phyloP scores from a whole-genome alignment of 75 land plant species.

The Picea glauca region DNA sequence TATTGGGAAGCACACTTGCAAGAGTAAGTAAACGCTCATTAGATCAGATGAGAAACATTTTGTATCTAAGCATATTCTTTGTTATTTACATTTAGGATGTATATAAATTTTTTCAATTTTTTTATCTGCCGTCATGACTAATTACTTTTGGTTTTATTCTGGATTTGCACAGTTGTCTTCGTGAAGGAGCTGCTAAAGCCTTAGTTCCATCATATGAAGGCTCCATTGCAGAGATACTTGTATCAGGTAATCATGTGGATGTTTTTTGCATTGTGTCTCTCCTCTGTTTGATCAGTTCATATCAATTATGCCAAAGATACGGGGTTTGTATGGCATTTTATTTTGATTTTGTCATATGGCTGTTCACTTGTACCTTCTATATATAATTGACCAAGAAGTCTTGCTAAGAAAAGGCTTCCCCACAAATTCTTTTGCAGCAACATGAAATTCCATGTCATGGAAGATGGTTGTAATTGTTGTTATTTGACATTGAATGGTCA shows the following conservation, averaged over 20 bases:
- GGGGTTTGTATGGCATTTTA: no score
- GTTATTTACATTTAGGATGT: not conserved
- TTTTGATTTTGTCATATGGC: no score
- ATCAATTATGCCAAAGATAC: no score
- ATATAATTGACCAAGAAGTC: no score
- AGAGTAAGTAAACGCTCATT: conserved; percentile 2
- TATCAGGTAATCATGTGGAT: not conserved
- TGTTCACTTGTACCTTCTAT: no score
- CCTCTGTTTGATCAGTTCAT: no score
- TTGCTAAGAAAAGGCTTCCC: no score
- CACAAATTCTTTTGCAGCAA: no score
- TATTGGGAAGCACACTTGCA: conserved; percentile 11
- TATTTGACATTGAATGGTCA: no score
- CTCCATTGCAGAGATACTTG: conserved; percentile 1
- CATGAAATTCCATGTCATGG: no score
- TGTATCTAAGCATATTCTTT: not conserved
- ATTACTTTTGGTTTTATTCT: not conserved
- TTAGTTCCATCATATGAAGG: conserved; percentile 1
- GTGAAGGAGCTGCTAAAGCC: conserved; percentile 8
- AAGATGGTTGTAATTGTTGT: no score
- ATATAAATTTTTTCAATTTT: not conserved
- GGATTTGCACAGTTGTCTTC: conserved; percentile 1
- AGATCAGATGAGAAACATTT: not conserved
- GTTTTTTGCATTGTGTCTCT: no score
- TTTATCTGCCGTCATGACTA: not conserved